phyloP scores from a whole-genome alignment of 2,329 filamentous ascomycete species.

The Phialocephala sp. region DNA sequence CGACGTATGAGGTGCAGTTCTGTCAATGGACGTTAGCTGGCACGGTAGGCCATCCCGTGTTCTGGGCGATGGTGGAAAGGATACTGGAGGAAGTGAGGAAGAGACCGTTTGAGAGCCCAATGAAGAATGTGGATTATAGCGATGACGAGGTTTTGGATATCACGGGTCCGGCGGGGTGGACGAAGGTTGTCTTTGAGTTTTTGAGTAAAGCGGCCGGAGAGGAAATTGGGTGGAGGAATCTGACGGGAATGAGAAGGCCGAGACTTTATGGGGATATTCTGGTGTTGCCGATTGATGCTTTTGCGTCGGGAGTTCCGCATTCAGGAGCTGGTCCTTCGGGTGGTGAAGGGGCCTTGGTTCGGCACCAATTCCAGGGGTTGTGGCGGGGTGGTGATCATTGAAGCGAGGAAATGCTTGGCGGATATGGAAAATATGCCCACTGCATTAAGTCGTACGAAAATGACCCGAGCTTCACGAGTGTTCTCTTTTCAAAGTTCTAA shows the following conservation, averaged over 20 bases:
- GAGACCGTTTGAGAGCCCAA: neutral
- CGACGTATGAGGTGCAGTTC: slow-evolving; percentile 10
- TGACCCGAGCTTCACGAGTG: neutral
- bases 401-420: neutral
- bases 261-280: slow-evolving; percentile 14
- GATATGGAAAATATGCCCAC: neutral
- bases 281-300: slow-evolving; percentile 14
- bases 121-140: slow-evolving; percentile 6
- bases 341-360: neutral
- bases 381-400: slow-evolving; percentile 7
- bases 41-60: slow-evolving; percentile 9
- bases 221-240: slow-evolving; percentile 16
- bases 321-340: slow-evolving; percentile 2
- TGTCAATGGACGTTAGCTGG: slow-evolving; percentile 12
- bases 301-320: slow-evolving; percentile 10
- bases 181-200: slow-evolving; percentile 10
- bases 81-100: slow-evolving; percentile 10
- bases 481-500: neutral
- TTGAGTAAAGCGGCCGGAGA: slow-evolving; percentile 7
- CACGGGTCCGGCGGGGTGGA: slow-evolving; percentile 9
- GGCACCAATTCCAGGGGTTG: slow-evolving; percentile 13
- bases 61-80: slow-evolving; percentile 8
- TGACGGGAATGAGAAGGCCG: slow-evolving; percentile 12
- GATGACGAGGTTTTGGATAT: slow-evolving; percentile 11
- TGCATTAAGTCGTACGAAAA: neutral